A percentile compares a stretch with the other conserved stretches of the same genome.
Evolutionary conservation across 192 early-diverging fungal genomes (phyloP).

Genomic region (Backusella liffmaniae): DNA sequence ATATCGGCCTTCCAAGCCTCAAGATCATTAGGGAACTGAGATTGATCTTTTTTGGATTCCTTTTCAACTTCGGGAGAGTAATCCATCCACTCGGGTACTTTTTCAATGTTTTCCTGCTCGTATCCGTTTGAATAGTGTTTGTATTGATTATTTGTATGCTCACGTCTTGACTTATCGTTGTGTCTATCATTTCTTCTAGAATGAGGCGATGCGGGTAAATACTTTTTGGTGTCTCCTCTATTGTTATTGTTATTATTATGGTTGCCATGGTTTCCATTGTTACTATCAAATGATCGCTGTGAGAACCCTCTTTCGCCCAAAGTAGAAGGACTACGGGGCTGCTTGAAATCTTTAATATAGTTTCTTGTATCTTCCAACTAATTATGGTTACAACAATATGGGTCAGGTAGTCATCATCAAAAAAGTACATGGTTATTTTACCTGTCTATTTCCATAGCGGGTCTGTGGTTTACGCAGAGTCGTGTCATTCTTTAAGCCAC

Average conservation of each 20-base stretch:
- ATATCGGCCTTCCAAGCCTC: slow-evolving; percentile 60
- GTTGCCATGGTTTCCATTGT: background rate
- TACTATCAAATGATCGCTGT: slow-evolving; percentile 20
- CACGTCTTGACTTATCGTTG: background rate
- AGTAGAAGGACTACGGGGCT: slow-evolving; percentile 31
- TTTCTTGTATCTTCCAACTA: slow-evolving; percentile 13
- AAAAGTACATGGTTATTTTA: background rate
- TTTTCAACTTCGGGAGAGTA: slow-evolving; percentile 52
- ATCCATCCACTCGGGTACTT: slow-evolving; percentile 60
- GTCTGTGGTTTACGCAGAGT: slow-evolving; percentile 6
- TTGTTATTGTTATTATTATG: background rate
- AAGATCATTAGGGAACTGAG: slow-evolving; percentile 49
- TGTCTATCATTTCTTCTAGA: slow-evolving; percentile 13
- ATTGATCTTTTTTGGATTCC: slow-evolving; percentile 24
- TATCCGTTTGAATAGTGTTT: background rate
- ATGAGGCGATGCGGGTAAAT: background rate
- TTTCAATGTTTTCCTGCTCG: slow-evolving; percentile 5
- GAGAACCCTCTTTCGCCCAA: slow-evolving; percentile 33
- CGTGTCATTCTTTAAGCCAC: slow-evolving; percentile 43
- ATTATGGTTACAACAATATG: background rate
- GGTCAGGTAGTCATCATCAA: background rate
- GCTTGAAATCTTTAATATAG: slow-evolving; percentile 29
- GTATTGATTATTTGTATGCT: background rate
- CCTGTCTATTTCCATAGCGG: slow-evolving; percentile 20
- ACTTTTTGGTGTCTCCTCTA: background rate